A percentile compares a stretch with the other conserved stretches of the same genome.
These are phyloP conservation scores for Meyerozyma athensensis DNA, from an alignment of 1,139 yeast genomes.

Conservation along the genomic window DNA sequence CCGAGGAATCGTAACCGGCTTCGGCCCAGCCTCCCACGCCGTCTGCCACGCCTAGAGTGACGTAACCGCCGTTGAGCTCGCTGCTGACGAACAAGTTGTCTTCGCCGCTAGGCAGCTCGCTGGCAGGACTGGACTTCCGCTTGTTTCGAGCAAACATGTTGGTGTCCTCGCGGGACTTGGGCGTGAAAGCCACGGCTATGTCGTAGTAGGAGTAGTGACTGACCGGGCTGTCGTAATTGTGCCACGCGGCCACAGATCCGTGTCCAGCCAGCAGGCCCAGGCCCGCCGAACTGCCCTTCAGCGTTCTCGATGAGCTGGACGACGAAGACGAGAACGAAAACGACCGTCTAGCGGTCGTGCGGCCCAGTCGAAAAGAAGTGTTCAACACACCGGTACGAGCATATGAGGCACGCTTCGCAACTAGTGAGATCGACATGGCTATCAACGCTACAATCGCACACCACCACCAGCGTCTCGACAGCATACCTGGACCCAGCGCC, in stretches of 20 bases:
- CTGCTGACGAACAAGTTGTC: conserved; percentile 70
- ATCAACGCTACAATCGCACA: not conserved
- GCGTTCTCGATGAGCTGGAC: not conserved
- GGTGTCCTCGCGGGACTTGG: conserved; percentile 55
- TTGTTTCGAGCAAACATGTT: conserved; percentile 38
- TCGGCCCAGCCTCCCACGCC: conserved; percentile 99
- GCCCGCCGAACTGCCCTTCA: conserved; percentile 1
- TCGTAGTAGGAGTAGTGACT: conserved; percentile 38
- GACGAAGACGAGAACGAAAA: conserved; percentile 3
- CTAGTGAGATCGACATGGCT: conserved; percentile 1
- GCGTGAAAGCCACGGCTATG: conserved; percentile 67
- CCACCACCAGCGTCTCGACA: not conserved
- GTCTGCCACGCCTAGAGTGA: conserved; percentile 88
- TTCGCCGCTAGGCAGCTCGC: conserved; percentile 71
- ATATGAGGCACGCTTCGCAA: not conserved
- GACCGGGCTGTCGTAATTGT: conserved; percentile 19
- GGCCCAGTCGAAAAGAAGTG: not conserved
- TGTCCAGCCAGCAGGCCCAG: conserved; percentile 5
- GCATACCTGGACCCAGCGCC: too few species aligned
- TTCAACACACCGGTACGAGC: not conserved
- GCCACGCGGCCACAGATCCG: conserved; percentile 11
- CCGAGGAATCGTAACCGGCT: conserved; percentile 84
- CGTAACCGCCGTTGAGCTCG: conserved; percentile 36
- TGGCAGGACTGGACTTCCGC: conserved; percentile 30
- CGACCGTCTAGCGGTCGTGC: not conserved